These are phyloP conservation scores for Pueraria montana DNA, from an alignment of 306 rosid genomes.

Conservation along the genomic window DNA sequence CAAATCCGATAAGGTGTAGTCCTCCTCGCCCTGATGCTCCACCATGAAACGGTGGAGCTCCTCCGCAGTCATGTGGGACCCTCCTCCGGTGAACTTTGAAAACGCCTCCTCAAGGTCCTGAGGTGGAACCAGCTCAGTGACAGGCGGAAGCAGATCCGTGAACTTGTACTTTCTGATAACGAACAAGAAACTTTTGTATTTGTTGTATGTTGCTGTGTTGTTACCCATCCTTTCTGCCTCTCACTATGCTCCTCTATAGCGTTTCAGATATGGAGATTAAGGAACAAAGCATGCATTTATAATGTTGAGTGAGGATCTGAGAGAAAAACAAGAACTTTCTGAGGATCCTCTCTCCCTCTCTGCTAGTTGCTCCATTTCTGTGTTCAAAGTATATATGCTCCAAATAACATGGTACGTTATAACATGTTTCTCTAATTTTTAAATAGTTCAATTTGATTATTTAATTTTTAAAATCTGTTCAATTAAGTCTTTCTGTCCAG, in stretches of 20 bases:
- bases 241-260: constrained; percentile 28
- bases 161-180: constrained; percentile 80
- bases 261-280: not conserved
- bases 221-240: constrained; percentile 41
- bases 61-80: constrained; percentile 56
- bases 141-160: too few relatives aligned
- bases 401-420: too few relatives aligned
- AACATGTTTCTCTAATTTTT: too few relatives aligned
- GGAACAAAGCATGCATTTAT: constrained; percentile 43
- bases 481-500: too few relatives aligned
- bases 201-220: constrained; percentile 51
- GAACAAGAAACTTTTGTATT: constrained; percentile 73
- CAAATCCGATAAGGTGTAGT: constrained; percentile 51
- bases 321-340: constrained; percentile 43
- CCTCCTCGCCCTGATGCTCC: constrained; percentile 72
- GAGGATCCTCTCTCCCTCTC: constrained; percentile 35
- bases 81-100: constrained; percentile 61
- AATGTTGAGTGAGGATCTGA: not conserved
- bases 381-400: too few relatives aligned
- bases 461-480: too few relatives aligned
- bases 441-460: too few relatives aligned
- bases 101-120: constrained; percentile 68
- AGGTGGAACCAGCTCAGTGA: constrained; percentile 66
- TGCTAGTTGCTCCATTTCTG: not conserved
- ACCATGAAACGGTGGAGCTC: constrained; percentile 70